Evolutionary conservation across 345 rosid genomes (phyloP).

Genomic region (Mangifera indica): DNA sequence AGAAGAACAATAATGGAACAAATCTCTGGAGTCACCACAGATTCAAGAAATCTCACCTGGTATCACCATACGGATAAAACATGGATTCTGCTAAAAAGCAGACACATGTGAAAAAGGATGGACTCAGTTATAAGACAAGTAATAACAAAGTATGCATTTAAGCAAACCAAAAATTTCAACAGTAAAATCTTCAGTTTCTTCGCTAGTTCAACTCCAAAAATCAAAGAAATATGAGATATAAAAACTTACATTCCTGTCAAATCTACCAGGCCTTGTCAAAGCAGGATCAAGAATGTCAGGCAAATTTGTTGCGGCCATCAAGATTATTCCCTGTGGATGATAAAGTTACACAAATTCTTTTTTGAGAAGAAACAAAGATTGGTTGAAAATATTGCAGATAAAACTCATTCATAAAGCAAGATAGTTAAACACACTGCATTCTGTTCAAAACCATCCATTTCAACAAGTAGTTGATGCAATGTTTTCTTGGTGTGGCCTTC

Average conservation of each 20-base stretch:
- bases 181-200: not conserved
- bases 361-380: no score
- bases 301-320: constrained; percentile 99
- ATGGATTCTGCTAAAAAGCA: not conserved
- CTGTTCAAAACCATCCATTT: constrained; percentile 99
- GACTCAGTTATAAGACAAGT: not conserved
- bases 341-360: constrained; percentile 14
- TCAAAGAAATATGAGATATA: constrained; percentile 1
- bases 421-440: constrained; percentile 61
- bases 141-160: not conserved
- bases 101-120: not conserved
- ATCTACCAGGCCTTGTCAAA: constrained; percentile 99
- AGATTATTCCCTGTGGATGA: constrained; percentile 73
- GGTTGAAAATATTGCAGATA: not conserved
- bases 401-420: not conserved
- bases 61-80: not conserved
- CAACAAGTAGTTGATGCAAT: constrained; percentile 95
- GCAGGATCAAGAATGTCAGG: constrained; percentile 99
- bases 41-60: not conserved
- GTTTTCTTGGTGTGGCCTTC: constrained; percentile 99
- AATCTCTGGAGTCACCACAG: not conserved
- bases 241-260: constrained; percentile 88
- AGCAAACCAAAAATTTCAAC: not conserved
- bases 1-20: not conserved
- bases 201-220: not conserved